phyloP scores from a whole-genome alignment of 139 green algal species.

The Coccomyxa sp. region DNA sequence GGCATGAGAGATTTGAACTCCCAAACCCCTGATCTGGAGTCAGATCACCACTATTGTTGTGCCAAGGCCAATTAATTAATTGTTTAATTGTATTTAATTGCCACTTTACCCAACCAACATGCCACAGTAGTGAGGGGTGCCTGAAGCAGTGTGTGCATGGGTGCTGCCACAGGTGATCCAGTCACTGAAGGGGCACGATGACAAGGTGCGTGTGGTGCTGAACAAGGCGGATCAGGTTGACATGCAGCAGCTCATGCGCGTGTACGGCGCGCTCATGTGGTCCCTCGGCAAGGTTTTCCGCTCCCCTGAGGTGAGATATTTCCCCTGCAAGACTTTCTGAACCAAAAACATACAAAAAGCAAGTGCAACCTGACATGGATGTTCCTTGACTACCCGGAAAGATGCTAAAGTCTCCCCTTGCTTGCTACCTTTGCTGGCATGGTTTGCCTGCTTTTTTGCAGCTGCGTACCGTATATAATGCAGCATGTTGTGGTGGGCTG shows the following conservation, averaged over 20 bases:
- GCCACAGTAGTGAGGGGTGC: too few relatives aligned
- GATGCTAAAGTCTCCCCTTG: background rate
- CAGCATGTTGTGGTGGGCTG: background rate
- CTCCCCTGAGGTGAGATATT: conserved; percentile 74
- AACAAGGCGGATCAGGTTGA: conserved; percentile 95
- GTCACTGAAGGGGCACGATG: conserved; percentile 78
- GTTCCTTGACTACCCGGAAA: background rate
- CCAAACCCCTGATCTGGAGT: too few relatives aligned
- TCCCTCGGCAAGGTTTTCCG: conserved; percentile 90
- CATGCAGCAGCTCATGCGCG: conserved; percentile 95
- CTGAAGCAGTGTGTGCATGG: too few relatives aligned
- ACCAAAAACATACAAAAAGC: background rate
- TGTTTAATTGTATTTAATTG: too few relatives aligned
- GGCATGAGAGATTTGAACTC: too few relatives aligned
- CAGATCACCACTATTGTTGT: too few relatives aligned
- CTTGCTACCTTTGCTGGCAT: too few relatives aligned
- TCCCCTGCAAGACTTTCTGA: too few relatives aligned
- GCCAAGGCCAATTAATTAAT: too few relatives aligned
- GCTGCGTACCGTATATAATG: background rate
- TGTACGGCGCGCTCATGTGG: conserved; percentile 99
- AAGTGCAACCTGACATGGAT: background rate
- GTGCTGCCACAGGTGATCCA: conserved; percentile 55
- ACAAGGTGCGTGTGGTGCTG: conserved; percentile 94
- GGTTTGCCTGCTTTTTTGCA: background rate
- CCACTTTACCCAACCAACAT: too few relatives aligned